Percentiles rank a stretch among this genome's conserved stretches.
Conservation (phyloP, 768 basidiomycete species). For the Grammothele lineata region DNA sequence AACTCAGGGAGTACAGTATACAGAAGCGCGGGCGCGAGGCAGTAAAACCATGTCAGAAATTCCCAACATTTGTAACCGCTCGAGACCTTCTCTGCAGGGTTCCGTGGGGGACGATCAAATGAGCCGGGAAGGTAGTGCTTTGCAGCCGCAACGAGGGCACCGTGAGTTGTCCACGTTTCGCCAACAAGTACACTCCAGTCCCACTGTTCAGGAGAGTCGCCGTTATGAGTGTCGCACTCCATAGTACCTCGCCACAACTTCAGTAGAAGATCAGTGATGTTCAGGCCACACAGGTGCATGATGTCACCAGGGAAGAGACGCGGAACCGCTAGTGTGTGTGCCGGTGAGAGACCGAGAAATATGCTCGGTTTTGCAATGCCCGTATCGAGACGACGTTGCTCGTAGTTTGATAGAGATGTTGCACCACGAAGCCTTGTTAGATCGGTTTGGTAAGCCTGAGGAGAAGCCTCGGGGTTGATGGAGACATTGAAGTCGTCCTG, state of each 20-base stretch:
- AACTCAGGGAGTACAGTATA: conserved; percentile 18
- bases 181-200: conserved; percentile 25
- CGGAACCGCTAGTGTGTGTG: conserved; percentile 23
- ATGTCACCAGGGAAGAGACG: conserved; percentile 30
- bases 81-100: conserved; percentile 36
- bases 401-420: conserved; percentile 22
- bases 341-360: conserved; percentile 24
- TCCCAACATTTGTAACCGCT: conserved; percentile 30
- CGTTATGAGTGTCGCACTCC: neutral
- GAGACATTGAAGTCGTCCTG: conserved; percentile 28
- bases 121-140: conserved; percentile 34
- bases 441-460: conserved; percentile 17
- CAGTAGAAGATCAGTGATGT: conserved; percentile 32
- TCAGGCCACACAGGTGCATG: conserved; percentile 37
- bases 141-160: conserved; percentile 26
- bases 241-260: conserved; percentile 30
- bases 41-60: conserved; percentile 20
- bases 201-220: conserved; percentile 26
- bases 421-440: conserved; percentile 17
- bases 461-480: neutral
- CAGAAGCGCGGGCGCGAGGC: conserved; percentile 23
- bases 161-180: conserved; percentile 33
- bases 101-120: conserved; percentile 38
- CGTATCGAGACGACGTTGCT: conserved; percentile 21
- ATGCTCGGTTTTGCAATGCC: conserved; percentile 35